A percentile compares a stretch with the other conserved stretches of the same genome.
Evolutionary conservation across 805 yeast genomes (phyloP).

Genomic region (Torulaspora quercuum): DNA sequence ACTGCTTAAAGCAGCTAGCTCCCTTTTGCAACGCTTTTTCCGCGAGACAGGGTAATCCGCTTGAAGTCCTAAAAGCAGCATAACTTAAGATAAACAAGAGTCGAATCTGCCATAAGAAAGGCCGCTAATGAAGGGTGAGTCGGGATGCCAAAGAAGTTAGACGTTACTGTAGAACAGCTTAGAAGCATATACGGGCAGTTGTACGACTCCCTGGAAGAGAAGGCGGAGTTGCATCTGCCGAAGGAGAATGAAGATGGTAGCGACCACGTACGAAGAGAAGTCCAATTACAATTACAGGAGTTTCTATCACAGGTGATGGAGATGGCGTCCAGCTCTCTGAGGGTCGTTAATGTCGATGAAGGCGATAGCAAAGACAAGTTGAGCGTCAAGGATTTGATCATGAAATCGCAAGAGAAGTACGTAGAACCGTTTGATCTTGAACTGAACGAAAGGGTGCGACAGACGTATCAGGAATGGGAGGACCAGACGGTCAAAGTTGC

Average conservation of each 20-base stretch:
- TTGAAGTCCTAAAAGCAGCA: too few species aligned
- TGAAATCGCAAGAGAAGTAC: conserved; percentile 27
- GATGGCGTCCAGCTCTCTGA: conserved; percentile 50
- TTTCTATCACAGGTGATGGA: conserved; percentile 42
- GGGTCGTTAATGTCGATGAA: conserved; percentile 53
- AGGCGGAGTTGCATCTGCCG: conserved; percentile 22
- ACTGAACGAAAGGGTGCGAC: conserved; percentile 56
- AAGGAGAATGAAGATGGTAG: conserved; percentile 12
- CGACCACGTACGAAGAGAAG: conserved; percentile 24
- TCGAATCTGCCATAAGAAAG: too few species aligned
- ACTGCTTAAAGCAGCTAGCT: too few species aligned
- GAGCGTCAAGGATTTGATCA: conserved; percentile 20
- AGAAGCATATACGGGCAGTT: conserved; percentile 32
- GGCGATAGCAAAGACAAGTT: conserved; percentile 24
- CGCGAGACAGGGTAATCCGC: too few species aligned
- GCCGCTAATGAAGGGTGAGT: background rate
- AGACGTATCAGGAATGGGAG: conserved; percentile 57
- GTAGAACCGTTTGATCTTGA: conserved; percentile 70
- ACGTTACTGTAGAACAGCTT: conserved; percentile 29
- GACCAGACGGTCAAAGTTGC: conserved; percentile 57
- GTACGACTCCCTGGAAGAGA: conserved; percentile 25
- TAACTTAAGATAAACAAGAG: too few species aligned
- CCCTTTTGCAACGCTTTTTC: conserved; percentile 2
- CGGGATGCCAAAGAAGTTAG: conserved; percentile 19
- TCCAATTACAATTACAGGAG: conserved; percentile 25